Percentiles rank a stretch among this genome's conserved stretches.
Conservation (phyloP, 768 basidiomycete genomes). For the Boletus rubescentipes region DNA sequence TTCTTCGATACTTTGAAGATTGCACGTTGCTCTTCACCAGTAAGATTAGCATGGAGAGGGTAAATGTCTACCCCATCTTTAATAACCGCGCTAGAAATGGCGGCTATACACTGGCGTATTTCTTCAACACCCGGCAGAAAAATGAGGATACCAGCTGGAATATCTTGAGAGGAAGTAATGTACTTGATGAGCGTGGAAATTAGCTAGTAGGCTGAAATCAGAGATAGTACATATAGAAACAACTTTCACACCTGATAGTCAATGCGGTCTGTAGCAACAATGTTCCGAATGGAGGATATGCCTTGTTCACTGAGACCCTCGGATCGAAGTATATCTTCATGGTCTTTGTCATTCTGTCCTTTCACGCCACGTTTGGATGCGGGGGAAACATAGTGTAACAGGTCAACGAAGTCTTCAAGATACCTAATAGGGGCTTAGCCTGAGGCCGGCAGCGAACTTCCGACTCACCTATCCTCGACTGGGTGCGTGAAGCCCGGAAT, state of each 20-base stretch:
- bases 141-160: constrained; percentile 69
- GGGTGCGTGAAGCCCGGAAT: constrained; percentile 86
- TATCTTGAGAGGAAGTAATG: constrained; percentile 49
- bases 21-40: constrained; percentile 76
- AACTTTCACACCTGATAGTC: constrained; percentile 61
- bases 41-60: constrained; percentile 87
- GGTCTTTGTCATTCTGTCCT: constrained; percentile 36
- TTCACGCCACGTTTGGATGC: constrained; percentile 33
- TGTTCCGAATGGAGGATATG: constrained; percentile 55
- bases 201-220: constrained; percentile 41
- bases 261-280: constrained; percentile 61
- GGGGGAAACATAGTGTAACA: constrained; percentile 54
- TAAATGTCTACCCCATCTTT: constrained; percentile 50
- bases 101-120: constrained; percentile 73
- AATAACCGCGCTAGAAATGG: constrained; percentile 40
- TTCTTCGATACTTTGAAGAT: constrained; percentile 64
- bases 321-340: constrained; percentile 48
- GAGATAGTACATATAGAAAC: background rate
- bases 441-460: background rate
- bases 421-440: constrained; percentile 49
- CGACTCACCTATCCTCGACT: constrained; percentile 64
- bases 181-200: constrained; percentile 65
- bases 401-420: constrained; percentile 73
- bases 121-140: constrained; percentile 92
- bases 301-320: constrained; percentile 52